A percentile compares a stretch with the other conserved stretches of the same genome.
Conservation (phyloP, 2,329 filamentous ascomycete genomes). For the Ophiostoma sp. region DNA sequence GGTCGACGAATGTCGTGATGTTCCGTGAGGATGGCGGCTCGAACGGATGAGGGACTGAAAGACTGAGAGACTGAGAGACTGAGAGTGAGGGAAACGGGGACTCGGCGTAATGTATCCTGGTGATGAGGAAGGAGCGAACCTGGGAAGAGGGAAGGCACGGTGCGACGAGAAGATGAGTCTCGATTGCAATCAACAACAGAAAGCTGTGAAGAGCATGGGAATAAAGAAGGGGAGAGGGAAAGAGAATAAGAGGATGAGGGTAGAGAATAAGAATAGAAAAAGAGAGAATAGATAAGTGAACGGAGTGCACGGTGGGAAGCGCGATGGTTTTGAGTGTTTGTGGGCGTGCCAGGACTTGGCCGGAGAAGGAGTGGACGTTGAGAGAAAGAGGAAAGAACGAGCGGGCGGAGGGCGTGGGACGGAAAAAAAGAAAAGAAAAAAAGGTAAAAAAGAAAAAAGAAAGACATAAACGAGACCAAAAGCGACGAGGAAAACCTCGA, state of each 20-base stretch:
- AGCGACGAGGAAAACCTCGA: background rate
- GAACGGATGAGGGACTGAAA: background rate
- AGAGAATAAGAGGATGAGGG: slow-evolving; percentile 1
- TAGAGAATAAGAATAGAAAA: slow-evolving; percentile 7
- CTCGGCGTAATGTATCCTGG: background rate
- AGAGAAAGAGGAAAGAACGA: slow-evolving; percentile 2
- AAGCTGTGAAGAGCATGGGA: background rate
- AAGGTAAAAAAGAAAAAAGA: slow-evolving; percentile 3
- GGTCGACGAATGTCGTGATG: slow-evolving; percentile 10
- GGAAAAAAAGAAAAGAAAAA: background rate
- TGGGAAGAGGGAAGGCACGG: background rate
- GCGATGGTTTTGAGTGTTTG: slow-evolving; percentile 14
- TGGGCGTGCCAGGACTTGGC: slow-evolving; percentile 6
- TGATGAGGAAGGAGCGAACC: background rate
- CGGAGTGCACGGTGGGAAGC: slow-evolving; percentile 12
- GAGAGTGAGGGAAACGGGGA: background rate
- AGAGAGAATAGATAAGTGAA: slow-evolving; percentile 8
- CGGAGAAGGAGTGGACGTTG: slow-evolving; percentile 14
- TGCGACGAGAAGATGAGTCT: background rate
- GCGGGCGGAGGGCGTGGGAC: slow-evolving; percentile 1
- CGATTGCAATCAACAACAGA: background rate
- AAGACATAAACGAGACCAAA: slow-evolving; percentile 7
- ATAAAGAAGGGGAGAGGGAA: background rate
- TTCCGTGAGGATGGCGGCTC: slow-evolving; percentile 8
- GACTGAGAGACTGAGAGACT: background rate